Base-by-base conservation (phyloP, 2,329 filamentous ascomycete species). In the Rutstroemia sydowiana region DNA sequence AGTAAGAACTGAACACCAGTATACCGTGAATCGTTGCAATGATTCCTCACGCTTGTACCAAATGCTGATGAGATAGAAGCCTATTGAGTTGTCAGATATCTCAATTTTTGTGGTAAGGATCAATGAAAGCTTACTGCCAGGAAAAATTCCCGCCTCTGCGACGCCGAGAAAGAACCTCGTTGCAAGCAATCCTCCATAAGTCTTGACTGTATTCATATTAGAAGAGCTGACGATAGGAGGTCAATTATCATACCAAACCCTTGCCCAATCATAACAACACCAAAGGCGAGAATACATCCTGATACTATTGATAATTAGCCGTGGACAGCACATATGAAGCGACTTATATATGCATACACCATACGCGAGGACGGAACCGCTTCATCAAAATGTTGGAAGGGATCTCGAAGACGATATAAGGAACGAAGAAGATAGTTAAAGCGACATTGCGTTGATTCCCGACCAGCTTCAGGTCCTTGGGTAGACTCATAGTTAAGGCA, bases 1-100 rank as follows among this genome's bases (percentile, higher is more conserved):
- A 5, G 89, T 72, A 0, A 83, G 85, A 0, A 86, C 89, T 26
- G 79, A 88, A 63, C 80, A 84, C 74, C 95, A 96, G 75, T 95
- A 95, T 73, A 95, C 89, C n/a, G 84, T 87, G 71, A 90, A 95
- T 28, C 92, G 82, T 64, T 88, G 88, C 70, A 95, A 90, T 4
- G 90, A 88, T 69, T 96, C 91, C 43, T 75, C 73, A 55, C 90
- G 81, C 52, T 83, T 82, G 61, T 96, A 96, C 89, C 87, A 93
- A 82, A 90, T 91, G 54, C 86, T 81, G 55, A 88, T 81, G 11
- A 90, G 71, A 63, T 88, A 85, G 64, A 85, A 73, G 5, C 61
- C 61, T 95, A 95, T 48, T 28, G 4, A 18, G n/a, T 31, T 5
- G 1, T n/a, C 18, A 20, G 16, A 11, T 7, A 30, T 5, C 30